Percentiles rank a stretch among this genome's conserved stretches.
Conservation (phyloP, 192 early-diverging fungal species). For the Linnemannia exigua region DNA sequence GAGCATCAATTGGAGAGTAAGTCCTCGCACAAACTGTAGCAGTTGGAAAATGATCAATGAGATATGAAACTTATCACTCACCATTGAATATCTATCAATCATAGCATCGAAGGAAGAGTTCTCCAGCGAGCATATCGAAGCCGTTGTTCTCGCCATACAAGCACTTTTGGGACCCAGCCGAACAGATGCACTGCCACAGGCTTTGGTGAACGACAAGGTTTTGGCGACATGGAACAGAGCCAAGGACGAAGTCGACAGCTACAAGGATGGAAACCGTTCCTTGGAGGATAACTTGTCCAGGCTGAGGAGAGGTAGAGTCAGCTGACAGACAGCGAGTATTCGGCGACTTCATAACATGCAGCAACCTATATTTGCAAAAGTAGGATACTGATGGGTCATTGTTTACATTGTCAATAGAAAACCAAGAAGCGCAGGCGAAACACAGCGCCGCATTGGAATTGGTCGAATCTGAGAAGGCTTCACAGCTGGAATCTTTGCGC, state of each 20-base stretch:
- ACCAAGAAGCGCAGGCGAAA: constrained; percentile 17
- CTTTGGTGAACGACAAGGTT: constrained; percentile 10
- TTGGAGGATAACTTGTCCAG: constrained; percentile 21
- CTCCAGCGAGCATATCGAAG: constrained; percentile 12
- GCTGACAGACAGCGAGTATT: not conserved
- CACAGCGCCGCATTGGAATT: constrained; percentile 20
- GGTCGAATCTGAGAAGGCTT: not conserved
- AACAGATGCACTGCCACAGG: constrained; percentile 6
- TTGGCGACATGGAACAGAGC: constrained; percentile 29
- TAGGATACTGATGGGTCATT: constrained; percentile 9
- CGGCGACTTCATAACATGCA: not conserved
- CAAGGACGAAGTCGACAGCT: constrained; percentile 25
- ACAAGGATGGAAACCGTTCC: constrained; percentile 30
- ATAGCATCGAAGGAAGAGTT: constrained; percentile 37
- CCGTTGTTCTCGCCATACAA: constrained; percentile 18
- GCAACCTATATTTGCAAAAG: not conserved
- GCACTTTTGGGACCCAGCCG: constrained; percentile 11
- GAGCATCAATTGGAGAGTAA: constrained; percentile 34
- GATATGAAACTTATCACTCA: not conserved
- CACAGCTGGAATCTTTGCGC: constrained; percentile 24
- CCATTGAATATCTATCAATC: not conserved
- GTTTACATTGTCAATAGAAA: constrained; percentile 9
- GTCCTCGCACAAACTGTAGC: not conserved
- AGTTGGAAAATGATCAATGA: not conserved
- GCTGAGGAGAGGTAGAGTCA: constrained; percentile 9